phyloP scores from a whole-genome alignment of 805 yeast genomes.

The Yueomyces sinensis region DNA sequence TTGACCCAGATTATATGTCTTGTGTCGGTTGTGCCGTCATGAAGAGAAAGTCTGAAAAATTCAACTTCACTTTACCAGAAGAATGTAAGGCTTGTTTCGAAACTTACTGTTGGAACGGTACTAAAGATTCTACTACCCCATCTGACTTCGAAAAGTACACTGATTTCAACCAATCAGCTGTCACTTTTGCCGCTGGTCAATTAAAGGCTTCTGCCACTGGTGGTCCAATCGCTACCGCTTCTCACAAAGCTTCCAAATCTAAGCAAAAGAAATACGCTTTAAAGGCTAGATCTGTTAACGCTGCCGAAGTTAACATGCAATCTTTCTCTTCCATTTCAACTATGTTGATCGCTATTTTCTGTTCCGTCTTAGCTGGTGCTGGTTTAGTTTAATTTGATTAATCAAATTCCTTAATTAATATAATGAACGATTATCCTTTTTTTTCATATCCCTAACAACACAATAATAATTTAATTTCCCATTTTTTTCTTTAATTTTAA shows the following conservation, averaged over 20 bases:
- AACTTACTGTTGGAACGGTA: conserved; percentile 51
- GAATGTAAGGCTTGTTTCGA: conserved; percentile 64
- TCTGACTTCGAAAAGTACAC: not conserved
- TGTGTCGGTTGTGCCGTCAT: conserved; percentile 79
- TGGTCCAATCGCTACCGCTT: conserved; percentile 3
- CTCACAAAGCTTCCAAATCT: not conserved
- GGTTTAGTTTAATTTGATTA: not conserved
- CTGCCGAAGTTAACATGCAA: not conserved
- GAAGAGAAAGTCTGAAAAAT: conserved; percentile 65
- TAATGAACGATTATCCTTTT: too few relatives aligned
- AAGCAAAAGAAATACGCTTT: too few relatives aligned
- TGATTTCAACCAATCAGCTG: conserved; percentile 5
- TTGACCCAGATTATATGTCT: conserved; percentile 55
- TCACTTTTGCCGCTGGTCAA: not conserved
- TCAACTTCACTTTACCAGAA: conserved; percentile 39
- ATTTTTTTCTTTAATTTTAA: too few relatives aligned
- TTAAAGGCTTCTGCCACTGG: conserved; percentile 1
- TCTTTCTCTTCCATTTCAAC: not conserved
- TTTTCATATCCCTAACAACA: too few relatives aligned
- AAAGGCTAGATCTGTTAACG: not conserved
- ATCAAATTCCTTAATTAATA: too few relatives aligned
- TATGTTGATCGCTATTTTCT: not conserved
- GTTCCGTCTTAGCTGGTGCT: not conserved
- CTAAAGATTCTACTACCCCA: conserved; percentile 4
- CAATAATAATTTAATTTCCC: too few relatives aligned